Evolutionary conservation across 2,329 filamentous ascomycete species (phyloP).

Genomic region (Pyrenochaeta sp.): DNA sequence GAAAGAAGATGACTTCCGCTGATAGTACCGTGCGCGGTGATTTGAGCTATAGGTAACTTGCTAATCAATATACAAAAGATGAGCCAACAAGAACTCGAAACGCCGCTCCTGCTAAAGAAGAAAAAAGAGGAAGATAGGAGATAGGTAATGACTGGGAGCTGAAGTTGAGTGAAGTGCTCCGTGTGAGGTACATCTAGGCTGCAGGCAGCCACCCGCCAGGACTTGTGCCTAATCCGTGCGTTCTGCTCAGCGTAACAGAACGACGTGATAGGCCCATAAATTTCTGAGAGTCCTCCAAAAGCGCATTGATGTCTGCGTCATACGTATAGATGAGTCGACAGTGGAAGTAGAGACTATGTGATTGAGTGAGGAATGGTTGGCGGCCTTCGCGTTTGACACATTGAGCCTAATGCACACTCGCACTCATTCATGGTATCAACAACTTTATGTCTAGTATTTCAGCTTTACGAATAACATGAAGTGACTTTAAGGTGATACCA

Average conservation of each 20-base stretch:
- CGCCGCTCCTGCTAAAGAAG: not conserved
- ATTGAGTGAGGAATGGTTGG: too few relatives aligned
- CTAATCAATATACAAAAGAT: not conserved
- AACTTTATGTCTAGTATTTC: too few relatives aligned
- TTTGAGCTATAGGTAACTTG: not conserved
- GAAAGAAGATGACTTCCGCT: too few relatives aligned
- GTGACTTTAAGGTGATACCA: too few relatives aligned
- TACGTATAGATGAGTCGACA: not conserved
- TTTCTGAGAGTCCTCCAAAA: not conserved
- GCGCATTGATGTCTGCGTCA: not conserved
- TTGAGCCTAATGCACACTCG: too few relatives aligned
- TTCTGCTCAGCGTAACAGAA: not conserved
- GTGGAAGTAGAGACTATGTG: too few relatives aligned
- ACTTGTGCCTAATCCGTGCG: not conserved
- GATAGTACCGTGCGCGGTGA: not conserved
- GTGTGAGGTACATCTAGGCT: not conserved
- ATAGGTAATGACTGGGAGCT: not conserved
- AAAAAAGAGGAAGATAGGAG: not conserved
- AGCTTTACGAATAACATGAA: too few relatives aligned
- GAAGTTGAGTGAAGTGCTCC: not conserved
- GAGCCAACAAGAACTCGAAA: not conserved
- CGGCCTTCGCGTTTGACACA: too few relatives aligned
- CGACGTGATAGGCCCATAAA: not conserved
- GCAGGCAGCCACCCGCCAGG: conserved; percentile 4
- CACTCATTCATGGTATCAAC: too few relatives aligned